phyloP scores from a whole-genome alignment of 2,329 filamentous ascomycete species.

The Juglanconis sp. region DNA sequence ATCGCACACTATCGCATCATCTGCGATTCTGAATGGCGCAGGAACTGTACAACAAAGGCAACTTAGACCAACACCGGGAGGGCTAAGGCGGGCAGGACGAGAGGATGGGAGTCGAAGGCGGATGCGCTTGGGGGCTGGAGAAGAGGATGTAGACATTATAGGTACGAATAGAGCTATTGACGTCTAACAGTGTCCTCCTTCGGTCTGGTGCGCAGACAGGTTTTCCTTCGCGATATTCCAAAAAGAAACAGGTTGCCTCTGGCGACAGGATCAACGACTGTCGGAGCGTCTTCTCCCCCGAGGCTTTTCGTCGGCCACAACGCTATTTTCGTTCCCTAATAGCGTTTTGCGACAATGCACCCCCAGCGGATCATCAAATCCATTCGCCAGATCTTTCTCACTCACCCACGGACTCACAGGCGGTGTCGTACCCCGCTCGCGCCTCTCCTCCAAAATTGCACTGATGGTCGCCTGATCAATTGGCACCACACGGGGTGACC shows the following conservation, averaged over 20 bases:
- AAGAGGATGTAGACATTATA: constrained; percentile 11
- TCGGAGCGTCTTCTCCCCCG: neutral
- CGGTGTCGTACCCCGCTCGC: neutral
- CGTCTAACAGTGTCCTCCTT: neutral
- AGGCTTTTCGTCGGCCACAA: neutral
- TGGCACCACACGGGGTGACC: constrained; percentile 4
- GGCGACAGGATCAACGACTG: neutral
- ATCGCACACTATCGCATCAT: neutral
- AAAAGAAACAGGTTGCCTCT: neutral
- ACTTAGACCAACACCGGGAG: neutral
- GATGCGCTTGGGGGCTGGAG: neutral
- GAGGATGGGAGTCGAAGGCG: neutral
- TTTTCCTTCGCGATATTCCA: neutral
- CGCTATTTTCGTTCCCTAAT: neutral
- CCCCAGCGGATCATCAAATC: constrained; percentile 9
- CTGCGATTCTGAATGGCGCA: neutral
- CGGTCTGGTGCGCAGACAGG: neutral
- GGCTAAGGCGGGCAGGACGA: neutral
- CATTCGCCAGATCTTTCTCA: neutral
- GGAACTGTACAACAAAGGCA: constrained; percentile 12
- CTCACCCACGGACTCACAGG: neutral
- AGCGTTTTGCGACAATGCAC: neutral
- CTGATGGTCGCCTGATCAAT: constrained; percentile 1
- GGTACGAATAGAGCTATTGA: constrained; percentile 18
- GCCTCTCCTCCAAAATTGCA: neutral